A percentile compares a stretch with the other conserved stretches of the same genome.
These are phyloP conservation scores for Globisporangium acanthophoron DNA, from an alignment of 352 stramenopile species.

Conservation along the genomic window DNA sequence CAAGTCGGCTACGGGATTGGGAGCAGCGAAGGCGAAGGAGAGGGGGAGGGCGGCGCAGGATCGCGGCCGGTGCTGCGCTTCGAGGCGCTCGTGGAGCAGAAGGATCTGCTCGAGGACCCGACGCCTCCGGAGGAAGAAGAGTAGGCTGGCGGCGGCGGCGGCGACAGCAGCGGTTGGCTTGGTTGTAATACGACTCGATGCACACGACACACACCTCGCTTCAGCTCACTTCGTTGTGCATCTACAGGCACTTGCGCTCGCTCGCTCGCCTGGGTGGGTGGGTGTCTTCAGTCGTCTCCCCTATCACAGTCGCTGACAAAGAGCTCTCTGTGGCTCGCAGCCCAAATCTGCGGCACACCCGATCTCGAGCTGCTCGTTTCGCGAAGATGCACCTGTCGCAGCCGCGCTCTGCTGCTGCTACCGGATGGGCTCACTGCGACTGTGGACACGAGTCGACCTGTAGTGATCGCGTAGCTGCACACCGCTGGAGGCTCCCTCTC, in stretches of 20 bases:
- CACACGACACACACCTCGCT: background rate
- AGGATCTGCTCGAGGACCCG: conserved; percentile 74
- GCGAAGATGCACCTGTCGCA: conserved; percentile 38
- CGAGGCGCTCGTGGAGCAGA: conserved; percentile 55
- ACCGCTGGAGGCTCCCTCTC: conserved; percentile 15
- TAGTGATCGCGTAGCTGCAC: conserved; percentile 25
- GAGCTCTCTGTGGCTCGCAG: conserved; percentile 30
- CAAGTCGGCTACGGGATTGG: conserved; percentile 45
- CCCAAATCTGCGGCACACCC: conserved; percentile 28
- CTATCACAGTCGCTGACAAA: conserved; percentile 12
- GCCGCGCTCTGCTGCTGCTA: background rate
- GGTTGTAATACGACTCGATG: background rate
- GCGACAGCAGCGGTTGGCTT: background rate
- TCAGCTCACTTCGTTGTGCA: background rate
- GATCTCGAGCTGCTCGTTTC: background rate
- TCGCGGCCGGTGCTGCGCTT: conserved; percentile 33
- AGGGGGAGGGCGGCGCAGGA: conserved; percentile 20
- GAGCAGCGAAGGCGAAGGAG: conserved; percentile 32
- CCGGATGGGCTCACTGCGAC: conserved; percentile 15
- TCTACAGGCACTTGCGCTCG: background rate
- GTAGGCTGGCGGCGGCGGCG: background rate
- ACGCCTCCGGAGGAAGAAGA: conserved; percentile 60
- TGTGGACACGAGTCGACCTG: conserved; percentile 14
- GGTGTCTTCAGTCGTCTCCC: background rate
- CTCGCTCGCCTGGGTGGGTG: background rate